Conservation (phyloP, 2,329 filamentous ascomycete genomes). For the Talaromyces rugulosus region DNA sequence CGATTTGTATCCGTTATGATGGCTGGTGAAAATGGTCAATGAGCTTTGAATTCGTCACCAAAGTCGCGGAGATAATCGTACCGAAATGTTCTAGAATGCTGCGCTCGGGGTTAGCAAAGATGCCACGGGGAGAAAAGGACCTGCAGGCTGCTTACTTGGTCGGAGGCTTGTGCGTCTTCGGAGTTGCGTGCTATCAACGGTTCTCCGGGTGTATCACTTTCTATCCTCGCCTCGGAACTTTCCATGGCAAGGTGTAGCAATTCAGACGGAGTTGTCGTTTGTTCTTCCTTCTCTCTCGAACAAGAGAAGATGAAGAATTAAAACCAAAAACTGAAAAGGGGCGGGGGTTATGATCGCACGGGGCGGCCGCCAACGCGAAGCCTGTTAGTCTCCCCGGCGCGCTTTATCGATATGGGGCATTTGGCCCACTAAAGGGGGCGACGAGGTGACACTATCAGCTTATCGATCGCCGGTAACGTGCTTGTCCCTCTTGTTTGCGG, state of each 20-base stretch:
- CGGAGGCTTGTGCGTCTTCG: neutral
- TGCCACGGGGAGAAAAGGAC: neutral
- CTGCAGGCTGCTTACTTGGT: neutral
- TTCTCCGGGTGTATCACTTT: slow-evolving; percentile 1
- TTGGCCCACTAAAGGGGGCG: slow-evolving; percentile 1
- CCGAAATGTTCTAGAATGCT: neutral
- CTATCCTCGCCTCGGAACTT: neutral
- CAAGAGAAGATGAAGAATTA: neutral
- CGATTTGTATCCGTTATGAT: neutral
- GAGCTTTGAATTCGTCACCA: neutral
- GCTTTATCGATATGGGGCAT: neutral
- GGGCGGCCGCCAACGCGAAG: neutral
- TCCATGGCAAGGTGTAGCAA: neutral
- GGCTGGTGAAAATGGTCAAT: neutral
- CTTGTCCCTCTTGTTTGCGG: neutral
- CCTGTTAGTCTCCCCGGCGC: neutral
- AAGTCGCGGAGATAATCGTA: neutral
- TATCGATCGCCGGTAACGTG: neutral
- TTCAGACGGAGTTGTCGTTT: neutral
- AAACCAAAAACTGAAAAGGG: neutral
- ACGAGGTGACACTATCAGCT: neutral
- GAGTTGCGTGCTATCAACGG: neutral
- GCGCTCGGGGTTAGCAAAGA: neutral
- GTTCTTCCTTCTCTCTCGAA: neutral
- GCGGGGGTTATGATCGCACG: neutral